Base-by-base conservation (phyloP, 1,284 basidiomycete species). In the Leccinum griseonigrum region DNA sequence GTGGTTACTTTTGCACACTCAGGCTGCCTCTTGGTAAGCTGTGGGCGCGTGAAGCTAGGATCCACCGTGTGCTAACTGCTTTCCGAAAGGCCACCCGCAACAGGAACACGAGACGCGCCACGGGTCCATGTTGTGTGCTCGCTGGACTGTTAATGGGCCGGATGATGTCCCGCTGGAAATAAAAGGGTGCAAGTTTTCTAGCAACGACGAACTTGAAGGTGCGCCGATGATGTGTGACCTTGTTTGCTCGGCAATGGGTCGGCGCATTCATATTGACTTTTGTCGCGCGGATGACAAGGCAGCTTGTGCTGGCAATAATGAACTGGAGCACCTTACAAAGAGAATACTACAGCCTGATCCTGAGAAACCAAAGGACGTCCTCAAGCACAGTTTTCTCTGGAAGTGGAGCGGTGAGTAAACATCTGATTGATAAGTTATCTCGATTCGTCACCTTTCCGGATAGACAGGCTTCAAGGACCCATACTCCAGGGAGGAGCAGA, bases 21-120 rank as follows among this genome's bases (percentile, higher is more conserved):
- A 22, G 22, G 0, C 68, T 85, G 3, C 84, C 83, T 3, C 74
- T 81, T 36, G 83, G 85, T 86, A 60, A 48, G 68, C 54, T 61
- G 6, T 14, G 9, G 2, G 5, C 2, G 3, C 4, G 1, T 0
- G 14, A 14, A 54, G 2, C 10, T 1, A 3, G 7, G 2, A 34
- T 13, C 18, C 16, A 6, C 9, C 0, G 1, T 2, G 1, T 40
- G 29, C 28, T 64, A 10, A 58, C 22, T 22, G 22, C 22, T 14
- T 16, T 3, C 13, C 60, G 28, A 59, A 57, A 88, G 86, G 83
- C 0, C 86, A 88, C 64, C 57, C 81, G 0, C 86, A 88, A 63
- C 76, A 80, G 62, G 81, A 84, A 48, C 86, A 88, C 59, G 84
- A 86, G 40, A 88, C 86, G 0, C 77, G 78, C 32, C 86, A 88